phyloP scores from a whole-genome alignment of 2,329 filamentous ascomycete species.

The Thelonectria discophora region DNA sequence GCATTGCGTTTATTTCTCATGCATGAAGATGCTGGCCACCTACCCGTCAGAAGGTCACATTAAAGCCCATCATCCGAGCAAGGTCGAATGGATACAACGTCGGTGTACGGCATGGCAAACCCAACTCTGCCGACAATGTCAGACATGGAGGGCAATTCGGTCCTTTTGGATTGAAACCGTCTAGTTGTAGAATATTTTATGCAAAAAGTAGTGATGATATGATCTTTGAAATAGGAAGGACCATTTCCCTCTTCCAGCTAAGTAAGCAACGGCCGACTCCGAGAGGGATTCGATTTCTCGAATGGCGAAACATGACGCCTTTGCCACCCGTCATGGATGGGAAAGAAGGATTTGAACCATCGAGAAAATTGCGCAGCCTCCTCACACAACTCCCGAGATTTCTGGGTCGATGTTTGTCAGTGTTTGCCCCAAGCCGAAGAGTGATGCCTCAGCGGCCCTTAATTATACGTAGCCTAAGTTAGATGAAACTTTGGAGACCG shows the following conservation, averaged over 20 bases:
- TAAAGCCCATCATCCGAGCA: no score
- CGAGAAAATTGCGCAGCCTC: background rate
- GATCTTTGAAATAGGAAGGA: background rate
- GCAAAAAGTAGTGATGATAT: background rate
- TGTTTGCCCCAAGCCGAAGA: conserved; percentile 18
- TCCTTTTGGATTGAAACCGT: no score
- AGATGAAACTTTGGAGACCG: conserved; percentile 40
- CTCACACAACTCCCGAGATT: conserved; percentile 1
- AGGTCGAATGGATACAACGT: no score
- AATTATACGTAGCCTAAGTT: conserved; percentile 35
- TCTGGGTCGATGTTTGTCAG: conserved; percentile 2
- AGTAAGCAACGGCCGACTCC: background rate
- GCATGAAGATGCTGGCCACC: no score
- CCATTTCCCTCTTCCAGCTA: background rate
- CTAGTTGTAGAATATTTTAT: background rate
- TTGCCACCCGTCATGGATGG: background rate
- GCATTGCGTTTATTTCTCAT: no score
- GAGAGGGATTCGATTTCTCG: no score
- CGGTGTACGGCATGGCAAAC: no score
- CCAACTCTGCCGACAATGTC: no score
- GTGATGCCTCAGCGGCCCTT: conserved; percentile 19
- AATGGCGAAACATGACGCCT: conserved; percentile 2
- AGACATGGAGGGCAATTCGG: background rate
- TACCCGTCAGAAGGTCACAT: no score
- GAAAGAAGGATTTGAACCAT: background rate